Evolutionary conservation across 257 asterid genomes (phyloP).

Genomic region (Anisodus tanguticus): DNA sequence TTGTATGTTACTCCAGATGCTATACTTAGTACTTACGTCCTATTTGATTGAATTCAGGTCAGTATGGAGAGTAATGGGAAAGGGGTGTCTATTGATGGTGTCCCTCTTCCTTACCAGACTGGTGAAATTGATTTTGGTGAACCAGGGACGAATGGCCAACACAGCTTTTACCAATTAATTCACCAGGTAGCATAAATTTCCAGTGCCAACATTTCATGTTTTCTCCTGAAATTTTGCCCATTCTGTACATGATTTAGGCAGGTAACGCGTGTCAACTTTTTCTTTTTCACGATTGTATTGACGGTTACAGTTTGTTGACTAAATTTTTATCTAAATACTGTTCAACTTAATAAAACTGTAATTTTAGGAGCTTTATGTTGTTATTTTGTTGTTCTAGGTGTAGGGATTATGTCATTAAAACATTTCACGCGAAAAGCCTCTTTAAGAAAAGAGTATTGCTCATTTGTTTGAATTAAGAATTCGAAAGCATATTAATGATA

Average conservation of each 20-base stretch:
- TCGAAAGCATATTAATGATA: not conserved
- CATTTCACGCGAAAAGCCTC: not conserved
- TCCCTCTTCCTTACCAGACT: slow-evolving; percentile 85
- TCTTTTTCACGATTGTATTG: slow-evolving; percentile 8
- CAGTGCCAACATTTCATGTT: not conserved
- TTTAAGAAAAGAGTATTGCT: not conserved
- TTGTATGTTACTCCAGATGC: slow-evolving; percentile 30
- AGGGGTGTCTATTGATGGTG: slow-evolving; percentile 95
- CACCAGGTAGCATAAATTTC: slow-evolving; percentile 70
- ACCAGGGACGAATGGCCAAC: slow-evolving; percentile 99
- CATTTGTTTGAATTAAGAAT: slow-evolving; percentile 3
- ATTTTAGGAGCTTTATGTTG: slow-evolving; percentile 3
- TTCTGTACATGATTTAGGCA: slow-evolving; percentile 22
- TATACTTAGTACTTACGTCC: slow-evolving; percentile 30
- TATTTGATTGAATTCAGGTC: slow-evolving; percentile 56
- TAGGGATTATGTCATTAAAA: not conserved
- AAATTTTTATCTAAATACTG: not conserved
- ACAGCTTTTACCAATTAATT: slow-evolving; percentile 99
- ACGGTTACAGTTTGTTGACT: not conserved
- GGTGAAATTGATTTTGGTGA: slow-evolving; percentile 99
- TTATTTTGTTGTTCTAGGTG: slow-evolving; percentile 21
- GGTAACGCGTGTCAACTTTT: slow-evolving; percentile 1
- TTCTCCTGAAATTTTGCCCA: not conserved
- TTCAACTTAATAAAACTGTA: not conserved
- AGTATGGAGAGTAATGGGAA: slow-evolving; percentile 99